Base-by-base conservation (phyloP, 495 filamentous ascomycete genomes). In the Aspergillus panamensis region DNA sequence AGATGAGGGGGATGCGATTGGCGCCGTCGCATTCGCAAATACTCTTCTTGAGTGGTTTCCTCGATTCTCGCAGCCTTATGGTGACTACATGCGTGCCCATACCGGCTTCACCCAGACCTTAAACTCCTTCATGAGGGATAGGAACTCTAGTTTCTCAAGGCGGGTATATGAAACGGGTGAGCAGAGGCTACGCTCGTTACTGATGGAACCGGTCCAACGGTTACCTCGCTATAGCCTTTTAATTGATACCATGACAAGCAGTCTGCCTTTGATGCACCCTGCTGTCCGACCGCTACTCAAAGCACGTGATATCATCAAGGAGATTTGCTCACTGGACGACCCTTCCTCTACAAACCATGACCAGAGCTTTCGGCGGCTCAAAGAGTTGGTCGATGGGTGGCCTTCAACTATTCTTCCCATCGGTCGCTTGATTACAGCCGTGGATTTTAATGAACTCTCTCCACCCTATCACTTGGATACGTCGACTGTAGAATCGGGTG, bases 181-280 rank as follows among this genome's bases (percentile, higher is more conserved):
- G 67, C 95, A 99, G 64, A 80, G 84, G 54, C 77, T 99, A 31
- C 90, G 91, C 39, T 96, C 92, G n/a, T 78, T 92, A 51, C 79
- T 97, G 43, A 97, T 97, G 72, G 94, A 99, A 72, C 94, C 94
- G 1, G 92, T 99, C 8, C 94, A 99, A 69, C 82, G 94, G 21
- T 80, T 99, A 51, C 94, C 94, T 39, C 88, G 94, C 6, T 99
- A 99, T 70, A 96, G 88, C 66, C 77, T 99, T 8, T 85, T 97
- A 62, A 96, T 99, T 60, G 95, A 97, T 73, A 92, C 93, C 60
- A 97, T 99, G 71, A 81, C 90, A 51, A 84, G 85, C 59, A 87
- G 85, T 60, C 79, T 99, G 9, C 92, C 93, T 7, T 79, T 89
- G 39, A 84, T 88, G 9, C 91, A 97, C 64, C 87, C 89, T 16